These are phyloP conservation scores for Microdochium nivale DNA, from an alignment of 2,329 filamentous ascomycete species.

Conservation along the genomic window DNA sequence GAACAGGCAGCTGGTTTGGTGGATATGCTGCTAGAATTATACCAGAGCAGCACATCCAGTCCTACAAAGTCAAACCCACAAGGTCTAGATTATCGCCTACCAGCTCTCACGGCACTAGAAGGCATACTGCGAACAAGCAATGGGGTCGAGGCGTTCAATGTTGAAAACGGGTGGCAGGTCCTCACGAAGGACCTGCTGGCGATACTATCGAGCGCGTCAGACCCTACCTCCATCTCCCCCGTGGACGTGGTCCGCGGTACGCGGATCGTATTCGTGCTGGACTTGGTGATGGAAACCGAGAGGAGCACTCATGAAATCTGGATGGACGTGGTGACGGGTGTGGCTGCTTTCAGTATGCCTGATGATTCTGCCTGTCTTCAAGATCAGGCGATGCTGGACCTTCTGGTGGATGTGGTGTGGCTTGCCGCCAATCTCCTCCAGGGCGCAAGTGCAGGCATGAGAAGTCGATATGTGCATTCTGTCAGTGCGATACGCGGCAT, in stretches of 20 bases:
- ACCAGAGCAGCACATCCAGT: slow-evolving; percentile 26
- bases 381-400: slow-evolving; percentile 29
- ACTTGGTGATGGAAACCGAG: slow-evolving; percentile 41
- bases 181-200: slow-evolving; percentile 39
- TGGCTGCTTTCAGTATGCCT: slow-evolving; percentile 38
- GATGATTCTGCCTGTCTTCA: slow-evolving; percentile 2
- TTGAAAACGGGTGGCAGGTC: slow-evolving; percentile 44
- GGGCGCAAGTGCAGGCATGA: slow-evolving; percentile 42
- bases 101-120: slow-evolving; percentile 51
- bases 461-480: slow-evolving; percentile 42
- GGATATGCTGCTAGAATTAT: slow-evolving; percentile 58
- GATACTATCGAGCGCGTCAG: slow-evolving; percentile 27
- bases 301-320: slow-evolving; percentile 41
- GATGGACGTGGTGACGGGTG: slow-evolving; percentile 44
- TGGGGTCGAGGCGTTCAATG: slow-evolving; percentile 38
- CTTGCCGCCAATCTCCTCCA: slow-evolving; percentile 49
- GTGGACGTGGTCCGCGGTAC: slow-evolving; percentile 36
- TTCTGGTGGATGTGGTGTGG: slow-evolving; percentile 38
- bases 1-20: slow-evolving; percentile 48
- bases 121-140: slow-evolving; percentile 41
- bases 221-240: slow-evolving; percentile 5
- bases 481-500: slow-evolving; percentile 40
- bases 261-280: slow-evolving; percentile 47
- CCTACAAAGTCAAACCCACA: slow-evolving; percentile 13
- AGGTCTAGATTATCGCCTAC: slow-evolving; percentile 40